Base-by-base conservation (phyloP, 306 rosid genomes). In the Cucumis melo region DNA sequence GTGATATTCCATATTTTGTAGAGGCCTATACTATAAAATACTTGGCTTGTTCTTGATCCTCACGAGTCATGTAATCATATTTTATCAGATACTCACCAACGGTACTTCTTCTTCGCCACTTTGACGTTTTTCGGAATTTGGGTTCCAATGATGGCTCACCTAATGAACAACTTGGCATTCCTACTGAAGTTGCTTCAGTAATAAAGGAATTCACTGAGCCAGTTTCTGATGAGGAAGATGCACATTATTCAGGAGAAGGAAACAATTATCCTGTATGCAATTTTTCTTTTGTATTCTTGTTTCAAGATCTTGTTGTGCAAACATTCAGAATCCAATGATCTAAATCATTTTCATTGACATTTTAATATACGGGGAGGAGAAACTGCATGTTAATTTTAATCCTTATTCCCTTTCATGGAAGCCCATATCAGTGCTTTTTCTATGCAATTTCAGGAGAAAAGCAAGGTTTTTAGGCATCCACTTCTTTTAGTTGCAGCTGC, bases 51-150 rank as follows among this genome's bases (percentile, higher is more conserved):
- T 46, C 67, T 70, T 53, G 75, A 79, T 83, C 72, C 66, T 81
- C 27, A 46, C 17, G 17, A 46, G 53, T 46, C 16, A 74, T 76
- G 64, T 56, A 75, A 66, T 68, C 71, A 54, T 82, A 55, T 82
- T 87, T 59, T 76, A 77, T 67, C 95, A 94, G 97, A 79, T 92
- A 92, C 88, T 87, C 91, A 0, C 97, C 99, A 77, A 78, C 96
- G 46, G 85, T 94, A 85, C 90, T 92, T 80, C 93, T 94, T 82
- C 96, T 94, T 72, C 92, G 96, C 55, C 93, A 90, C 90, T 94
- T 94, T 87, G 95, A 92, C 60, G 91, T 90, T 80, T 94, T 94
- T 67, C 89, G 86, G 73, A 89, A 94, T 83, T 83, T 86, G 32
- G 87, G 80, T 58, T 82, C 92, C 3, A 77, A 74, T 1, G 97